Base-by-base conservation (phyloP, 371 early-diverging fungal genomes). In the Circinella minor region DNA sequence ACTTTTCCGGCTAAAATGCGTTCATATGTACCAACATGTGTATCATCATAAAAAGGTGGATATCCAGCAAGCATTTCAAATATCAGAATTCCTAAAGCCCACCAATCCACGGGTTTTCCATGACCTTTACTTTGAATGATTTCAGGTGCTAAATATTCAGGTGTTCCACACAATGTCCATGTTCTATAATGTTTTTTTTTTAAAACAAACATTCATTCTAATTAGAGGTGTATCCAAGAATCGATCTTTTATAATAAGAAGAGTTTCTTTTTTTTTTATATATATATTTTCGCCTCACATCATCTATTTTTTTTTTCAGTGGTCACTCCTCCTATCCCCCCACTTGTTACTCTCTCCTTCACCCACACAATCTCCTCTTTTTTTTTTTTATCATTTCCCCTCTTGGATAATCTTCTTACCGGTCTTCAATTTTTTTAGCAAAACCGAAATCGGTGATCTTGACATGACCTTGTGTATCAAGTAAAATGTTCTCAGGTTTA, bases 401-500 rank as follows among this genome's bases (percentile, higher is more conserved):
- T 43, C 11, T 43, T 43, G 27, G 27, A 27, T 43, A 43, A 3
- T 0, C 11, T 43, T 43, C 57, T 57, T 57, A 57, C 57, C 93
- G 83, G 67, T 90, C 91, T 3, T 82, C 72, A 39, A 94, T 89
- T 43, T 86, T 82, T 76, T 98, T 99, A 38, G 99, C 98, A 89
- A 99, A 99, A 3, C 99, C 99, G 88, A 99, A 99, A 83, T 99
- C 99, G 4, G 99, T 95, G 61, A 99, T 94, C 81, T 98, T 98
- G 69, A 99, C 91, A 78, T 99, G 96, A 4, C 99, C 99, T 60
- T 85, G 74, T 11, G 88, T 80, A 72, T 96, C 98, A 62, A 99
- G 81, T 48, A 99, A 81, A 54, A 96, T 78, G 76, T 98, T 97
- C 72, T 98, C 97, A 17, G 99, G 99, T 76, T 98, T 96, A 55